These are phyloP conservation scores for Wallacemonas rigidus DNA, from an alignment of 208 protist genomes.

Conservation along the genomic window DNA sequence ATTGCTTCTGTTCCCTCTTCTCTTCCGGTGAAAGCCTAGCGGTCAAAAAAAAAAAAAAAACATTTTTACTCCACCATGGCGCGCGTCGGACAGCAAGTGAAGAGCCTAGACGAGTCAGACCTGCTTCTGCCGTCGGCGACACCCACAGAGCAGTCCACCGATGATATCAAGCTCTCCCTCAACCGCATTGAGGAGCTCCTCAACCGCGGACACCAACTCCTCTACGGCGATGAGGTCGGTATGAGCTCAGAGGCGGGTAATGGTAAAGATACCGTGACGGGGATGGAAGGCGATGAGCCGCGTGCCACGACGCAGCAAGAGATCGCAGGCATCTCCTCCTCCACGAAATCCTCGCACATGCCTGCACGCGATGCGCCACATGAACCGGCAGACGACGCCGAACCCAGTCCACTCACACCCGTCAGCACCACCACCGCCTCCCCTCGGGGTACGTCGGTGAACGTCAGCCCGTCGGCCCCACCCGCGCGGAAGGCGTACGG, in stretches of 20 bases:
- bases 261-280: not conserved
- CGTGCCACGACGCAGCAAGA: constrained; percentile 11
- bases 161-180: constrained; percentile 51
- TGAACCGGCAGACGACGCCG: not conserved
- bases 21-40: not conserved
- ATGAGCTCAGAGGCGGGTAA: not conserved
- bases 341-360: constrained; percentile 11
- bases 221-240: constrained; percentile 44
- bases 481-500: not conserved
- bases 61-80: not conserved
- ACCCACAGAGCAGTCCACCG: constrained; percentile 21
- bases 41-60: not conserved
- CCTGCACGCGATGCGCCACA: not conserved
- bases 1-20: not conserved
- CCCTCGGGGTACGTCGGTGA: not conserved
- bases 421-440: constrained; percentile 10
- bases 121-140: constrained; percentile 5
- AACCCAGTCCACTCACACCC: constrained; percentile 11
- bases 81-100: constrained; percentile 3
- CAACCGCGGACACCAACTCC: constrained; percentile 45
- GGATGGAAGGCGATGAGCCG: not conserved
- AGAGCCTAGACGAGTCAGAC: constrained; percentile 16
- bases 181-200: constrained; percentile 59
- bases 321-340: constrained; percentile 9
- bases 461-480: not conserved